Conservation (phyloP, 805 yeast genomes). For the Brettanomyces anomalus region DNA sequence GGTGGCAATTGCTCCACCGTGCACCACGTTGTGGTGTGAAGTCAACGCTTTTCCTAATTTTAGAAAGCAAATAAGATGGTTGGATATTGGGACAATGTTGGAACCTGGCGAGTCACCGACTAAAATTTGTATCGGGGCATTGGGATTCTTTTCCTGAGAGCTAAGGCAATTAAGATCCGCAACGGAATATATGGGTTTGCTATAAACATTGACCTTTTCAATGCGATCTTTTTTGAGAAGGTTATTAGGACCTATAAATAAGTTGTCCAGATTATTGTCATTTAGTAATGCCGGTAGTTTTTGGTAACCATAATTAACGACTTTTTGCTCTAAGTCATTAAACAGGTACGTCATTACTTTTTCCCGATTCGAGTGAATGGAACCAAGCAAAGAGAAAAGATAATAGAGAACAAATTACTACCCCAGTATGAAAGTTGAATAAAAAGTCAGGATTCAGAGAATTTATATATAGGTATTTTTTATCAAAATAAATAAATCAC, state of each 20-base stretch:
- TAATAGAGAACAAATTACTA: no score
- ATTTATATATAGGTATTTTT: no score
- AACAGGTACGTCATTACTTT: not conserved
- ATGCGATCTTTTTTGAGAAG: slow-evolving; percentile 14
- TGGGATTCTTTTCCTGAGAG: not conserved
- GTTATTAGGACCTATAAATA: slow-evolving; percentile 21
- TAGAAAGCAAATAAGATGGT: slow-evolving; percentile 36
- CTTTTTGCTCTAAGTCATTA: not conserved
- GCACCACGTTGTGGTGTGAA: slow-evolving; percentile 41
- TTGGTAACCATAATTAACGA: slow-evolving; percentile 4
- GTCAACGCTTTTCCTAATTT: slow-evolving; percentile 36
- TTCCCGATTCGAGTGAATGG: no score
- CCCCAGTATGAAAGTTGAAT: no score
- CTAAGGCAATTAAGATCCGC: slow-evolving; percentile 4
- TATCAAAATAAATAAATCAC: no score
- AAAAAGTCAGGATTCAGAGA: no score
- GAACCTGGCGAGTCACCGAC: not conserved
- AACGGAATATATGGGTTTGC: slow-evolving; percentile 8
- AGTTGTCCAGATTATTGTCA: slow-evolving; percentile 12
- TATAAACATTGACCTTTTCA: slow-evolving; percentile 12
- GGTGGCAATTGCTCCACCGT: slow-evolving; percentile 47
- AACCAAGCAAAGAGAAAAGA: no score
- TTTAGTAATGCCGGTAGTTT: slow-evolving; percentile 15
- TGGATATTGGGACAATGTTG: slow-evolving; percentile 15
- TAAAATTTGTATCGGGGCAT: not conserved